Evolutionary conservation across 2,329 filamentous ascomycete species (phyloP).

Genomic region (Trichoderma guizhouense): DNA sequence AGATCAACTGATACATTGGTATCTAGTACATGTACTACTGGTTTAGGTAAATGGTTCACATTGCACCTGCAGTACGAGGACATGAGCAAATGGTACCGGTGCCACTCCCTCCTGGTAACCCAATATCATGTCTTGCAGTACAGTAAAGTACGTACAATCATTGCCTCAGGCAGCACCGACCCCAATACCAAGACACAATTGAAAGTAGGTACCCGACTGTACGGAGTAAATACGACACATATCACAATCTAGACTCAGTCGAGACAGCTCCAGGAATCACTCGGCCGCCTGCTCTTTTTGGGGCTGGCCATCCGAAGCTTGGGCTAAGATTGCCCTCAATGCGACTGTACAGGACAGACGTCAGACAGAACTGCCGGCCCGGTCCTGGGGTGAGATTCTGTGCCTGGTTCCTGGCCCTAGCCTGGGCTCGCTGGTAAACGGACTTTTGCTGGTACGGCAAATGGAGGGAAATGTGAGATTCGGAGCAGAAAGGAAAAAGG

Average conservation of each 20-base stretch:
- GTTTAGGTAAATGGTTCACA: not conserved
- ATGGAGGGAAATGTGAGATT: not conserved
- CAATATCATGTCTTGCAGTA: not conserved
- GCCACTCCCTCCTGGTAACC: not conserved
- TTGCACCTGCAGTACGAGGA: not conserved
- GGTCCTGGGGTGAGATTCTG: not conserved
- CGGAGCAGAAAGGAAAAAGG: not conserved
- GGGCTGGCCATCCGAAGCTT: conserved; percentile 9
- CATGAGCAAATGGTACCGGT: not conserved
- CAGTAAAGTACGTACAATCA: not conserved
- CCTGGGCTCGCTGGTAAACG: not conserved
- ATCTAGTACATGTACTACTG: not conserved
- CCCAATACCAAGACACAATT: not conserved
- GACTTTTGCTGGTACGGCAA: not conserved
- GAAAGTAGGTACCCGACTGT: not conserved
- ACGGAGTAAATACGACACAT: not conserved
- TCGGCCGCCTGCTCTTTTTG: conserved; percentile 16
- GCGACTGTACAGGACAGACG: not conserved
- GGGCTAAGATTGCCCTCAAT: not conserved
- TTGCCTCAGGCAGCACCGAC: not conserved
- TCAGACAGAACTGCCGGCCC: not conserved
- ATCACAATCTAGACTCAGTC: not conserved
- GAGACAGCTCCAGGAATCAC: not conserved
- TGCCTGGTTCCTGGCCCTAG: conserved; percentile 15
- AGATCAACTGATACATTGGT: not conserved